Base-by-base conservation (phyloP, 176 grass and related monocot species). In the Elaeis guineensis region DNA sequence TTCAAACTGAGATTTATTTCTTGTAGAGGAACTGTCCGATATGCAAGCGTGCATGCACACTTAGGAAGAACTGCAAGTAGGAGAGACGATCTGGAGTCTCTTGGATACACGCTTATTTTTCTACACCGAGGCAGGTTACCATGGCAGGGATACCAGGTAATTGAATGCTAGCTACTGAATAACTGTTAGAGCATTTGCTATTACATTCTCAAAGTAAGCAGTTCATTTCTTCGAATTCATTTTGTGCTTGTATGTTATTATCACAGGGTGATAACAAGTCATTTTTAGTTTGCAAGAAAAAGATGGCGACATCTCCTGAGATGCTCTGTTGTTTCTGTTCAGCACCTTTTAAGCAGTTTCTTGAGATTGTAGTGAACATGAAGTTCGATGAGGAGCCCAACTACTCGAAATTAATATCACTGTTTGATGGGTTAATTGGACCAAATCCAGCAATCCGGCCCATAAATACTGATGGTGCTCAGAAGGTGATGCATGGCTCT, bases 311-410 rank as follows among this genome's bases (percentile, higher is more conserved):
- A 4, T 94, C 89, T 17, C 75, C 84, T 17, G 89, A 94, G 58
- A 79, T 56, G 54, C 83, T 88, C 51, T 88, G 89, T 18, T 77
- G 80, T 64, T 79, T 87, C 56, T 94, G 84, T 62, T 84, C 89
- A 72, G 74, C 82, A 72, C 77, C 89, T 68, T 94, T 94, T 55
- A 84, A 72, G 67, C 74, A 73, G 52, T 94, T 94, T 77, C 83
- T 88, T 67, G 84, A 88, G 63, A 73, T 35, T 49, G 80, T 88
- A 58, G 89, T 94, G 44, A 94, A 94, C 71, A 82, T 94, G 89
- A 94, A 94, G 64, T 94, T 84, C 81, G 89, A 94, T 55, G 89
- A 94, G 52, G 89, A 94, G 48, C 89, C 89, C 58, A 94, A 94
- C 77, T 94, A 94, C 51, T 57, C 89, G 25, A 88, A 84, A 66